Base-by-base conservation (phyloP, 371 early-diverging fungal species). In the Actinomortierella wolfii region DNA sequence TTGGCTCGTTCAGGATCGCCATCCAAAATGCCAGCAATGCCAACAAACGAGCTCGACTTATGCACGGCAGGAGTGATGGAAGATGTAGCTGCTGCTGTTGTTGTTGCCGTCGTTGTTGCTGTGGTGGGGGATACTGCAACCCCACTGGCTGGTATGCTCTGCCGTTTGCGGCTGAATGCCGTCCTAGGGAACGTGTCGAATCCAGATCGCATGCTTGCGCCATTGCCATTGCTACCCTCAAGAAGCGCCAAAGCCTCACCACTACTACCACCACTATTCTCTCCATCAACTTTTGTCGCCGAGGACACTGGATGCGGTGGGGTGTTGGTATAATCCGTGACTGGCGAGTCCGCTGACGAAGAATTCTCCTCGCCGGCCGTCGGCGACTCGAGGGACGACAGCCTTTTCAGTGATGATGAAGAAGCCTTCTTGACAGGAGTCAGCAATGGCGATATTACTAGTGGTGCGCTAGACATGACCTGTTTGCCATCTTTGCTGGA, bases 1-100 rank as follows among this genome's bases (percentile, higher is more conserved):
- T 34, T 34, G 11, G 34, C 34, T 34, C 34, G 34, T 34, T 34
- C 28, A 26, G 51, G 39, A 26, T 50, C 48, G 6, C 51, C 59
- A 9, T 73, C 73, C 52, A 73, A 23, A 23, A 73, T 73, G 0
- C 73, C 73, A 0, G 66, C 67, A 25, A 73, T 73, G 8, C 73
- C 73, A 34, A 66, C 25, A 56, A 62, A 62, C 7, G 73, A 44
- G 6, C 62, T 59, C 7, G 63, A 56, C 1, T 53, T 49, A 3
- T 48, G 43, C 54, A 60, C 21, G 9, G 7, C 34, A 34, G 34
- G 34, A 4, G 34, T 34, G 4, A 34, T 34, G 7, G 34, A 34
- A 4, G 34, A 11, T 34, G 34, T 11, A 6, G 34, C 11, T 11
- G 34, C 11, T 34, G 34, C 34, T 34, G 34, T 34, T 11, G 34